These are phyloP conservation scores for Penicillium italicum DNA, from an alignment of 2,329 filamentous ascomycete species.

Conservation along the genomic window DNA sequence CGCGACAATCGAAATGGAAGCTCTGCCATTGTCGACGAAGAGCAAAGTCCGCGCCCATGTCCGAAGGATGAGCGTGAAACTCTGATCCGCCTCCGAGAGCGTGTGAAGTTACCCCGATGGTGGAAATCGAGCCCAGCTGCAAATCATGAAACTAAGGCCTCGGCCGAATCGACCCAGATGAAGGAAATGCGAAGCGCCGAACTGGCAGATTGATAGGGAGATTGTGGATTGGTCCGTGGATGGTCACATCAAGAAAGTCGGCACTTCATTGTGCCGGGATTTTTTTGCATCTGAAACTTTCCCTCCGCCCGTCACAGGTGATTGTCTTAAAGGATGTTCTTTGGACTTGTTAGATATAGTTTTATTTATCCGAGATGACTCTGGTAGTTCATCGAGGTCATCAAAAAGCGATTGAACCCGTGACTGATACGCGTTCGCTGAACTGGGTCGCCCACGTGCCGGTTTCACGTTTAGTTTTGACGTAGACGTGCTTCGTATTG, in stretches of 20 bases:
- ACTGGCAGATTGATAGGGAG: not conserved
- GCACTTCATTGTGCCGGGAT: slow-evolving; percentile 43
- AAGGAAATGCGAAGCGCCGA: not conserved
- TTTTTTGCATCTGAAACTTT: slow-evolving; percentile 32
- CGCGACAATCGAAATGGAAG: slow-evolving; percentile 23
- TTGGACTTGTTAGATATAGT: slow-evolving; percentile 22
- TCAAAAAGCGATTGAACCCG: slow-evolving; percentile 38
- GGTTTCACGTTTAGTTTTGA: not conserved
- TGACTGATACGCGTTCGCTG: slow-evolving; percentile 19
- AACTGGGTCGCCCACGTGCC: slow-evolving; percentile 11
- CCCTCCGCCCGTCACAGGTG: slow-evolving; percentile 12
- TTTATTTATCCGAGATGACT: slow-evolving; percentile 23
- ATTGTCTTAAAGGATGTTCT: slow-evolving; percentile 12
- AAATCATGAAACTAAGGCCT: slow-evolving; percentile 5
- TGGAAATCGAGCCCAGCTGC: slow-evolving; percentile 6
- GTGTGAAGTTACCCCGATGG: slow-evolving; percentile 17
- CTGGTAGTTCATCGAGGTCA: slow-evolving; percentile 38
- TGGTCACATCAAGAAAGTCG: slow-evolving; percentile 42
- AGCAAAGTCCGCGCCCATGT: slow-evolving; percentile 30
- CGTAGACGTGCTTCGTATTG: not conserved
- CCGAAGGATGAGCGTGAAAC: slow-evolving; percentile 29
- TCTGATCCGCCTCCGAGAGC: slow-evolving; percentile 19
- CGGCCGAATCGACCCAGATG: slow-evolving; percentile 1
- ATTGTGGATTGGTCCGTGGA: not conserved
- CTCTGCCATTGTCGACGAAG: slow-evolving; percentile 25